These are phyloP conservation scores for Leccinum variicolor DNA, from an alignment of 768 basidiomycete species.

Conservation along the genomic window DNA sequence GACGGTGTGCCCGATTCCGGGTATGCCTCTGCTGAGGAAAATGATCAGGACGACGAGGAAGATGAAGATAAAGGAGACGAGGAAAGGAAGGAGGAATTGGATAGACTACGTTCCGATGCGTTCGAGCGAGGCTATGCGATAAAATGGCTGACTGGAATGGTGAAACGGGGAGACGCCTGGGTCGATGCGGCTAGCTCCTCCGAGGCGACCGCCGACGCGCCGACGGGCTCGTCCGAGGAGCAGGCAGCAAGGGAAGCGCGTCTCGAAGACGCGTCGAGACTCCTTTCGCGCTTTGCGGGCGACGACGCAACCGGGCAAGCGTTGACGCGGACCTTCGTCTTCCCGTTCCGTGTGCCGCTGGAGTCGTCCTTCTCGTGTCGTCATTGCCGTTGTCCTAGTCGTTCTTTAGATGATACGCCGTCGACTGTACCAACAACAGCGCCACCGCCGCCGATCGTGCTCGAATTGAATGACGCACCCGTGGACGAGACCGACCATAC, in stretches of 20 bases:
- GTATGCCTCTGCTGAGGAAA: conserved; percentile 71
- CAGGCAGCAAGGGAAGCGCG: conserved; percentile 37
- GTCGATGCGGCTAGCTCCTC: conserved; percentile 13
- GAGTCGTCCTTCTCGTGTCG: not conserved
- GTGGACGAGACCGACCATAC: conserved; percentile 66
- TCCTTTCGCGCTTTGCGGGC: conserved; percentile 52
- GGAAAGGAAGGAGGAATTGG: conserved; percentile 28
- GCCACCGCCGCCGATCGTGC: conserved; percentile 27
- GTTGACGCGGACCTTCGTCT: conserved; percentile 51
- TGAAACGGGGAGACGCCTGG: conserved; percentile 60
- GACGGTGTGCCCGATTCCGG: conserved; percentile 64
- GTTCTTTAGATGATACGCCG: not conserved
- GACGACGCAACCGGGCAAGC: conserved; percentile 39
- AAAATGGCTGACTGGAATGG: conserved; percentile 71
- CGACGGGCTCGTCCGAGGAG: conserved; percentile 30
- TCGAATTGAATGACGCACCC: conserved; percentile 70
- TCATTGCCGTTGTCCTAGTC: not conserved
- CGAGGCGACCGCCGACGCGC: not conserved
- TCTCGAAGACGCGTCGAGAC: conserved; percentile 54
- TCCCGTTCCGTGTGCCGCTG: conserved; percentile 34
- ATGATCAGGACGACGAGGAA: conserved; percentile 38
- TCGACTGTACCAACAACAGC: not conserved
- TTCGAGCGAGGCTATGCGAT: conserved; percentile 68
- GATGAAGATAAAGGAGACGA: conserved; percentile 16
- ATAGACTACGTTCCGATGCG: conserved; percentile 55